phyloP scores from a whole-genome alignment of 495 filamentous ascomycete species.

The Articulospora tetracladia region DNA sequence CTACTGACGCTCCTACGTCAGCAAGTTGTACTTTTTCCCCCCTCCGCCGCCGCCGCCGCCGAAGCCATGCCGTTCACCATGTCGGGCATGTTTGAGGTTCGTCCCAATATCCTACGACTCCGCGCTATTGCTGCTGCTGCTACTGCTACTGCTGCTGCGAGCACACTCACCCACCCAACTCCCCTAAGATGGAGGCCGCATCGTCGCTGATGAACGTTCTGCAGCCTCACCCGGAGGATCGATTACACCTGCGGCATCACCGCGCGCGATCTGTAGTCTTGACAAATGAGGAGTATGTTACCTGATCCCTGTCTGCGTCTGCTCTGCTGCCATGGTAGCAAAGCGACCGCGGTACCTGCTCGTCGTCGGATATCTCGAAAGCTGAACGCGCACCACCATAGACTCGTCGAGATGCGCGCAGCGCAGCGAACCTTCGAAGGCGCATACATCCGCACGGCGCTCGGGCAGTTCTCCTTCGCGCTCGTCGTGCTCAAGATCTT shows the following conservation, averaged over 20 bases:
- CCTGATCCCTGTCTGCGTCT: not conserved
- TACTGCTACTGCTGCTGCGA: too few species aligned
- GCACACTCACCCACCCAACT: not conserved
- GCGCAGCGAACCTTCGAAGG: constrained; percentile 96
- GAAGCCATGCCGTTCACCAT: not conserved
- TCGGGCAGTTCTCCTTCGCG: constrained; percentile 91
- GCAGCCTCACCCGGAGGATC: constrained; percentile 49
- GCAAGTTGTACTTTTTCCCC: not conserved
- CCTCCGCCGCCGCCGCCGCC: not conserved
- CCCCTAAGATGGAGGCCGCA: not conserved
- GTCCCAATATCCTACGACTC: not conserved
- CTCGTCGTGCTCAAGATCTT: constrained; percentile 96
- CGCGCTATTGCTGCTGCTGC: not conserved
- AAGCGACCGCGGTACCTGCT: not conserved
- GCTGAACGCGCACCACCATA: constrained; percentile 18
- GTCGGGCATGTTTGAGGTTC: not conserved
- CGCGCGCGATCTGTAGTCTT: constrained; percentile 80
- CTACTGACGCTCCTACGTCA: too few species aligned
- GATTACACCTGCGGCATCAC: constrained; percentile 66
- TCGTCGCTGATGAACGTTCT: constrained; percentile 18
- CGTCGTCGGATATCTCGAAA: not conserved
- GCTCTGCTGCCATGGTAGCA: not conserved
- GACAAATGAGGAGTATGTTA: constrained; percentile 64
- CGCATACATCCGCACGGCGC: constrained; percentile 90
- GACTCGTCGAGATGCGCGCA: constrained; percentile 87